Conservation (phyloP, 2,329 filamentous ascomycete genomes). For the Trichoderma citrinoviride region DNA sequence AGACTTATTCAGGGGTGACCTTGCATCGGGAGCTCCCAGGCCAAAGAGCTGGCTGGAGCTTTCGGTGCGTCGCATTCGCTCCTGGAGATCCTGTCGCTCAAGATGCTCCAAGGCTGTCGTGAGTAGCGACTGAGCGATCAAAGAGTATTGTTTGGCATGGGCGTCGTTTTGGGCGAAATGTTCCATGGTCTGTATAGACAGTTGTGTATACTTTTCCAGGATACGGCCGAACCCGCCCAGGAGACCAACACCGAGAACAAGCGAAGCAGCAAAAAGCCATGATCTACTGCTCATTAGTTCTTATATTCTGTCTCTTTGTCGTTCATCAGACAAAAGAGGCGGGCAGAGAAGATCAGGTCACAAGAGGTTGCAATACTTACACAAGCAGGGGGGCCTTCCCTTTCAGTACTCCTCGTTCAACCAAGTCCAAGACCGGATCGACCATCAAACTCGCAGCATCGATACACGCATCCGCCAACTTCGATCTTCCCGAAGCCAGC, state of each 20-base stretch:
- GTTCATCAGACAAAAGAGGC: neutral
- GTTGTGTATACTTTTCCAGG: constrained; percentile 49
- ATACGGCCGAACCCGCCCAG: constrained; percentile 52
- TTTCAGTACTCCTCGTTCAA: constrained; percentile 43
- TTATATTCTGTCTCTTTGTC: too few relatives aligned
- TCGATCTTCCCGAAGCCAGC: constrained; percentile 45
- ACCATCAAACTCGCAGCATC: constrained; percentile 55
- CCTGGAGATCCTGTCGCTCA: constrained; percentile 47
- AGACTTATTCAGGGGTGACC: constrained; percentile 15
- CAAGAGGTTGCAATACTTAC: constrained; percentile 36
- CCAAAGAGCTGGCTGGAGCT: constrained; percentile 53
- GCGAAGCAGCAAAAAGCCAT: constrained; percentile 53
- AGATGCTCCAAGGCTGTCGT: constrained; percentile 46
- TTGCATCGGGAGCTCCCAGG: constrained; percentile 39
- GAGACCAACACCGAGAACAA: constrained; percentile 51
- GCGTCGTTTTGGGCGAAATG: constrained; percentile 49
- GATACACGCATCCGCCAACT: constrained; percentile 54
- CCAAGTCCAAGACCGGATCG: constrained; percentile 46
- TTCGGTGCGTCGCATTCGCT: constrained; percentile 47
- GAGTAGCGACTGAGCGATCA: constrained; percentile 52
- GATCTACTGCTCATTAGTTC: constrained; percentile 37
- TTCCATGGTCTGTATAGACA: constrained; percentile 48
- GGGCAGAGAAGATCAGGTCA: neutral
- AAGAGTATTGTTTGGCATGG: constrained; percentile 52
- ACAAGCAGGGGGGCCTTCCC: constrained; percentile 49